A percentile compares a stretch with the other conserved stretches of the same genome.
Conservation (phyloP, 768 basidiomycete genomes). For the Cystofilobasidium ferigula region DNA sequence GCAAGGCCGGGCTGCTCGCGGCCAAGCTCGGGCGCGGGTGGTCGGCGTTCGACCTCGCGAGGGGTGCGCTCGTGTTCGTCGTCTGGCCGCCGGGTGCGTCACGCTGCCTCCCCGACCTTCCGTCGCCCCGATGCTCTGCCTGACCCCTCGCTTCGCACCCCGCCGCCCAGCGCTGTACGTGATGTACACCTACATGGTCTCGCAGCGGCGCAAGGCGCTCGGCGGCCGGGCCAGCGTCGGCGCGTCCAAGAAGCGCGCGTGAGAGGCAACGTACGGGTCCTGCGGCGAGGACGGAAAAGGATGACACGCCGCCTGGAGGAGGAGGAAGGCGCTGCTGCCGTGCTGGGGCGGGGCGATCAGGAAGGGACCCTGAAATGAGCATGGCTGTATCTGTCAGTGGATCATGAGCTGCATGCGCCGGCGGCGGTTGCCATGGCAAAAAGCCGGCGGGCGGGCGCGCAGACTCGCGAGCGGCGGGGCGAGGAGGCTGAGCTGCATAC, state of each 20-base stretch:
- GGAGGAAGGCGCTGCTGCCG: too few species aligned
- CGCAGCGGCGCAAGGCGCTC: slow-evolving; percentile 49
- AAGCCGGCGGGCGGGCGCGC: too few species aligned
- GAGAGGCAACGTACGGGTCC: background rate
- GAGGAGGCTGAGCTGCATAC: too few species aligned
- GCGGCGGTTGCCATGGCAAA: too few species aligned
- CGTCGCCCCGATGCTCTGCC: background rate
- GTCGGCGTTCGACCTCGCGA: slow-evolving; percentile 39
- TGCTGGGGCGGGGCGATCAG: too few species aligned
- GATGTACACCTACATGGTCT: slow-evolving; percentile 54
- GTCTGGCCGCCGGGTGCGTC: slow-evolving; percentile 80
- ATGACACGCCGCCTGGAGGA: too few species aligned
- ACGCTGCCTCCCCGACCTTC: slow-evolving; percentile 6
- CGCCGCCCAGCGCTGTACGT: slow-evolving; percentile 44
- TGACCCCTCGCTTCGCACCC: background rate
- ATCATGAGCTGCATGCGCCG: too few species aligned
- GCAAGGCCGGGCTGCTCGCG: slow-evolving; percentile 15
- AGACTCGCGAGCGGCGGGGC: too few species aligned
- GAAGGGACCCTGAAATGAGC: too few species aligned
- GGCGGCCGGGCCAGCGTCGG: slow-evolving; percentile 33
- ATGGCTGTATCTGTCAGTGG: too few species aligned
- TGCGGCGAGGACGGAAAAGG: background rate
- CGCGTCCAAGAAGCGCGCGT: slow-evolving; percentile 17
- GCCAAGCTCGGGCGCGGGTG: slow-evolving; percentile 39
- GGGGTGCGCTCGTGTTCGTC: slow-evolving; percentile 52